Conservation (phyloP, 2,329 filamentous ascomycete species). For the Fusarium hostae region DNA sequence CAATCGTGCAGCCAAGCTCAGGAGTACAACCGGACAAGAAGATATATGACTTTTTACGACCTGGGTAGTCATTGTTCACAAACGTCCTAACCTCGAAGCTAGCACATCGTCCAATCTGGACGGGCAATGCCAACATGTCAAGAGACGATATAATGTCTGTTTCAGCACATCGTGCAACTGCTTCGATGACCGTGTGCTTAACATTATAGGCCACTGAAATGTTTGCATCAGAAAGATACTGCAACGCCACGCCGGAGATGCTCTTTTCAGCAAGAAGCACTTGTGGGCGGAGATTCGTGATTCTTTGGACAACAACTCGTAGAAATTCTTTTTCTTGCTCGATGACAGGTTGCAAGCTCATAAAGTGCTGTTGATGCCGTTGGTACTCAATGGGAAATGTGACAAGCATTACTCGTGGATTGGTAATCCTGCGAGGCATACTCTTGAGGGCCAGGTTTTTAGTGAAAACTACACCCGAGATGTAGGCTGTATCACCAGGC, state of each 20-base stretch:
- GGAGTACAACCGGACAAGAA: slow-evolving; percentile 91
- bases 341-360: slow-evolving; percentile 97
- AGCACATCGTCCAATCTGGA: slow-evolving; percentile 81
- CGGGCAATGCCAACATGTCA: slow-evolving; percentile 82
- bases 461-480: slow-evolving; percentile 95
- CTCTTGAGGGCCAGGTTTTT: slow-evolving; percentile 97
- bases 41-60: slow-evolving; percentile 92
- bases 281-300: slow-evolving; percentile 85
- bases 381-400: slow-evolving; percentile 97
- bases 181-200: slow-evolving; percentile 94
- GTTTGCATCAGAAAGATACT: slow-evolving; percentile 86
- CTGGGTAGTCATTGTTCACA: slow-evolving; percentile 78
- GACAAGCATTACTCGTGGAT: slow-evolving; percentile 89
- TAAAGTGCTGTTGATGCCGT: slow-evolving; percentile 87
- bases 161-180: slow-evolving; percentile 90
- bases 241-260: slow-evolving; percentile 89
- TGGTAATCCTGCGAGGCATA: slow-evolving; percentile 87
- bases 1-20: slow-evolving; percentile 93
- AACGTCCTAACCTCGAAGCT: slow-evolving; percentile 97
- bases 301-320: slow-evolving; percentile 89
- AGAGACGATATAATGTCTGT: slow-evolving; percentile 94
- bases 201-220: slow-evolving; percentile 97
- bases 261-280: slow-evolving; percentile 92
- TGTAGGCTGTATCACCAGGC: slow-evolving; percentile 93
- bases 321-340: slow-evolving; percentile 96